Base-by-base conservation (phyloP, 495 filamentous ascomycete genomes). In the Lasiosphaeria ovina region DNA sequence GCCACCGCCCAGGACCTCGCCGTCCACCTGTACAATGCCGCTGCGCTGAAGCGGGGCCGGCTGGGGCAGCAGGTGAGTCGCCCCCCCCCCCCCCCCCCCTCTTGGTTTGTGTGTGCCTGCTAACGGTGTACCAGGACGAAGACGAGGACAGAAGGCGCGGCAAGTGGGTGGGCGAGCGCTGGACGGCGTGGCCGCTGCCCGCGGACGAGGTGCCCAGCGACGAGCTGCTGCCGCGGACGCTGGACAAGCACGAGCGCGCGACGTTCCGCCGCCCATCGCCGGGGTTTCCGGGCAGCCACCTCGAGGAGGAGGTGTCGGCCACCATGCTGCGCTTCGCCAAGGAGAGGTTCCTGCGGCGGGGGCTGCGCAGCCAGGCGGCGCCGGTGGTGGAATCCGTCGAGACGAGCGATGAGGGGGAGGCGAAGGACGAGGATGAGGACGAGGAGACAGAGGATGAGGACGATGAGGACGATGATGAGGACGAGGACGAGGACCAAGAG, bases 101-200 rank as follows among this genome's bases (percentile, higher is more conserved):
- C 24, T 24, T 24, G 24, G 24, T 24, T 24, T 24, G 24, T 24
- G 38, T 42, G 44, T 11, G 44, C 8, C 6, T 7, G 12, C 7
- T 47, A n/a, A n/a, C 7, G 44, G 4, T 47, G 16, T 47, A n/a
- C 12, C 11, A 47, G 44, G 17, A 54, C 55, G 53, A 44, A 24
- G n/a, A 14, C 42, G 32, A 54, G 32, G n/a, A 53, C 44, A 24
- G 24, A 24, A 0, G 24, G 24, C 24, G 24, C 24, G 24, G 24
- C 24, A 24, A 24, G 24, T 24, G 24, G 24, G 24, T 84, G 16
- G 78, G 77, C 6, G 82, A 78, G 57, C 24, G 53, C 35, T 95
- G 91, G 91, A 87, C 87, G 3, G 88, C 90, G 1, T 96, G 92
- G 92, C 92, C 92, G 17, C 63, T 92, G 72, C 72, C 71, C 14